Evolutionary conservation across 352 stramenopile genomes (phyloP).

Genomic region (Phytopythium chamaehyphon): DNA sequence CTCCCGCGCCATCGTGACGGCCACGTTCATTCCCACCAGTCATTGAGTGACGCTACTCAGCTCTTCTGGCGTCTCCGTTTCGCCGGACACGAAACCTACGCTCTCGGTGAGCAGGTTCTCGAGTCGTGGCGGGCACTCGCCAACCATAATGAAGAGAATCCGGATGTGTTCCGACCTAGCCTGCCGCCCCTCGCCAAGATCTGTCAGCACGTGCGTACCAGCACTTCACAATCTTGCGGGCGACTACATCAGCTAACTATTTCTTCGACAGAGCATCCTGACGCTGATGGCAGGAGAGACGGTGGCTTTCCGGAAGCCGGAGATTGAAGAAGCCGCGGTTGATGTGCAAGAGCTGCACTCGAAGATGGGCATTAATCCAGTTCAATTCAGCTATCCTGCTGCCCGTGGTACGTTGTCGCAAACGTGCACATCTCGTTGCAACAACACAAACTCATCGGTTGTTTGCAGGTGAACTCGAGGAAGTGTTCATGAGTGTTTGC

Average conservation of each 20-base stretch:
- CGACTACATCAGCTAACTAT: too few species aligned
- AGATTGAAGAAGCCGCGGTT: slow-evolving; percentile 19
- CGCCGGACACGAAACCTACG: slow-evolving; percentile 47
- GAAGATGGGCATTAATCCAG: slow-evolving; percentile 31
- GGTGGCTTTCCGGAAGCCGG: slow-evolving; percentile 16
- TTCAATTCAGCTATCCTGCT: slow-evolving; percentile 60
- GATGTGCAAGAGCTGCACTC: slow-evolving; percentile 34
- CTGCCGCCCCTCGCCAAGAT: slow-evolving; percentile 7
- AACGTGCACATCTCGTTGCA: background rate
- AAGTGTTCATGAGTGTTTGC: slow-evolving; percentile 51
- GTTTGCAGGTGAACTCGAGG: slow-evolving; percentile 29
- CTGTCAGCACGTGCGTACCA: slow-evolving; percentile 41
- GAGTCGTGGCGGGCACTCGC: slow-evolving; percentile 37
- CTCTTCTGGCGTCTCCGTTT: slow-evolving; percentile 85
- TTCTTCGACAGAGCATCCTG: slow-evolving; percentile 44
- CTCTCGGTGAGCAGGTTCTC: slow-evolving; percentile 54
- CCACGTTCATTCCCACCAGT: slow-evolving; percentile 39
- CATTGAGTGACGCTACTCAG: slow-evolving; percentile 72
- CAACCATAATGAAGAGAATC: background rate
- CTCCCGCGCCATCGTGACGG: slow-evolving; percentile 37
- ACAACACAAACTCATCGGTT: background rate
- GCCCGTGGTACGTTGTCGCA: slow-evolving; percentile 14
- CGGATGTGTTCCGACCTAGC: background rate
- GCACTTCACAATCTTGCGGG: too few species aligned
- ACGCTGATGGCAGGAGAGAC: slow-evolving; percentile 34